Evolutionary conservation across 176 grass and related monocot genomes (phyloP).

Genomic region (Lolium perenne): DNA sequence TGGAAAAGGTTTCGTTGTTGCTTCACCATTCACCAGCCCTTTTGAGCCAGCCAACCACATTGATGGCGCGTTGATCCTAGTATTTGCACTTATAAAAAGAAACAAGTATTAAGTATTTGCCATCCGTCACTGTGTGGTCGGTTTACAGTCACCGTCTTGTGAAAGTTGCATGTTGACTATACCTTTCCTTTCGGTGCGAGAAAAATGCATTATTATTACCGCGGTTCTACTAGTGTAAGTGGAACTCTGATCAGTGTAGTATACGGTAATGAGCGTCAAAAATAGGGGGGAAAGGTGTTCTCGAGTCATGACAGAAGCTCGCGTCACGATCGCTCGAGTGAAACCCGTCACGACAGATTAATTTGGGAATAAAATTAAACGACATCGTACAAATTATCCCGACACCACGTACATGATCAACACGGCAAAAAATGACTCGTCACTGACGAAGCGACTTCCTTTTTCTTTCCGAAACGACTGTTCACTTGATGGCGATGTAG

Average conservation of each 20-base stretch:
- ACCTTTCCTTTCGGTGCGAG: not conserved
- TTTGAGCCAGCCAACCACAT: not conserved
- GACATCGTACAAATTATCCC: not conserved
- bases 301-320: not conserved
- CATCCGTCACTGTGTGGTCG: not conserved
- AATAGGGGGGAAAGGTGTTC: not conserved
- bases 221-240: too few relatives aligned
- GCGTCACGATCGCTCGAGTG: not conserved
- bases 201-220: not conserved
- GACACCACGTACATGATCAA: not conserved
- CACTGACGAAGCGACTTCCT: not conserved
- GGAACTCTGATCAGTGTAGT: too few relatives aligned
- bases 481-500: not conserved
- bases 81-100: too few relatives aligned
- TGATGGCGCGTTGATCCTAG: too few relatives aligned
- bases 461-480: not conserved
- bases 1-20: not conserved
- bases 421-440: not conserved
- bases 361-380: not conserved
- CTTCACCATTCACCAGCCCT: not conserved
- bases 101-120: not conserved
- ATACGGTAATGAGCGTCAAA: not conserved
- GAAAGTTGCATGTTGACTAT: not conserved
- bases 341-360: not conserved
- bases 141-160: not conserved